Evolutionary conservation across 441 rosid genomes (phyloP).

Genomic region (Euphorbia corollata): DNA sequence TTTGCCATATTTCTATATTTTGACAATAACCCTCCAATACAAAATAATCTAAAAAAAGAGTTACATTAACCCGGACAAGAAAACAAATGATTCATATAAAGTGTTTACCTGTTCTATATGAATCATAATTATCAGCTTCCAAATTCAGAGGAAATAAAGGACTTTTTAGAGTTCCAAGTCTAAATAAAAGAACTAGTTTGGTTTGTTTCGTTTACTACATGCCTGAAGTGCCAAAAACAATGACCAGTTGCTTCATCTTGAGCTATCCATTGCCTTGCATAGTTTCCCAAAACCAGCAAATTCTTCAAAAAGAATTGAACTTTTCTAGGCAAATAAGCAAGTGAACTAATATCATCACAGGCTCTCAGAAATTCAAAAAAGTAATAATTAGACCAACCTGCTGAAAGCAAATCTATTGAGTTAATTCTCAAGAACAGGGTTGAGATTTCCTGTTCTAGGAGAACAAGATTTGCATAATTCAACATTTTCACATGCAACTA

Average conservation of each 20-base stretch:
- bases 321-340: conserved; percentile 4
- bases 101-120: neutral
- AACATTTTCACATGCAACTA: conserved; percentile 17
- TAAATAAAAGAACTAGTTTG: neutral
- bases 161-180: neutral
- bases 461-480: conserved; percentile 11
- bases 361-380: conserved; percentile 9
- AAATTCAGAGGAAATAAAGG: neutral
- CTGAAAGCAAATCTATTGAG: conserved; percentile 3
- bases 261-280: neutral
- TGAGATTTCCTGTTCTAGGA: conserved; percentile 6
- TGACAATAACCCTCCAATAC: no score
- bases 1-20: no score
- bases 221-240: neutral
- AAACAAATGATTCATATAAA: neutral
- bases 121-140: neutral
- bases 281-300: neutral
- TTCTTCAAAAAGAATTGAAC: neutral
- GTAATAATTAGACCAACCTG: conserved; percentile 11
- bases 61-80: no score
- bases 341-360: conserved; percentile 6
- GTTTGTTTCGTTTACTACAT: neutral
- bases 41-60: no score
- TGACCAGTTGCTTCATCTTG: neutral
- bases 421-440: neutral